A percentile compares a stretch with the other conserved stretches of the same genome.
Conservation (phyloP, 805 yeast species). For the Candida arabinofermentans region DNA sequence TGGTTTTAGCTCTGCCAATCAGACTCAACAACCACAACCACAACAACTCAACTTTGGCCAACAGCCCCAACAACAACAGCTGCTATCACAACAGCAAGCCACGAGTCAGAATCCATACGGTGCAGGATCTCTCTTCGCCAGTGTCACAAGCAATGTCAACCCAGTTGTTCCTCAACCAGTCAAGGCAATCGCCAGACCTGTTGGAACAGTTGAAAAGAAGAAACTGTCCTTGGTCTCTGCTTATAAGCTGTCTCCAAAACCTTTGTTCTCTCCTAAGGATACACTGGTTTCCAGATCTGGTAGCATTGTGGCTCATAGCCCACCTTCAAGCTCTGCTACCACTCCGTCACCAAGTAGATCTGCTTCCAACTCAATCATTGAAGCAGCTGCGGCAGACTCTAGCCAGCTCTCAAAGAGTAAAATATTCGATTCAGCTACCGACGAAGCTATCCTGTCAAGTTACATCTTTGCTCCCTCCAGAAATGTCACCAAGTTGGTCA, state of each 20-base stretch:
- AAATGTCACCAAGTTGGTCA: conserved; percentile 49
- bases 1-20: conserved; percentile 1
- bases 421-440: conserved; percentile 47
- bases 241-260: conserved; percentile 62
- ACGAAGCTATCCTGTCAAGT: conserved; percentile 65
- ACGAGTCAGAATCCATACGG: conserved; percentile 67
- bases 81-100: conserved; percentile 6
- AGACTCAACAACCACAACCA: neutral
- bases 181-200: conserved; percentile 49
- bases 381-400: conserved; percentile 12
- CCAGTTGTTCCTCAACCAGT: conserved; percentile 41
- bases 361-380: conserved; percentile 22
- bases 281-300: conserved; percentile 19
- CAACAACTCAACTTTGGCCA: neutral
- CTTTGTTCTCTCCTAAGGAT: conserved; percentile 39
- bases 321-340: conserved; percentile 20
- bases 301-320: conserved; percentile 17
- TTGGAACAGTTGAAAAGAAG: conserved; percentile 47
- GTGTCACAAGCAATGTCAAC: conserved; percentile 31
- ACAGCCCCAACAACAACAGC: conserved; percentile 1
- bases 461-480: conserved; percentile 65
- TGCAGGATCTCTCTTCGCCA: conserved; percentile 59
- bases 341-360: conserved; percentile 18
- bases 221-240: conserved; percentile 57
- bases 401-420: conserved; percentile 13